Percentiles rank a stretch among this genome's conserved stretches.
phyloP scores from a whole-genome alignment of 208 protist genomes.

The Trypanosoma caninum region DNA sequence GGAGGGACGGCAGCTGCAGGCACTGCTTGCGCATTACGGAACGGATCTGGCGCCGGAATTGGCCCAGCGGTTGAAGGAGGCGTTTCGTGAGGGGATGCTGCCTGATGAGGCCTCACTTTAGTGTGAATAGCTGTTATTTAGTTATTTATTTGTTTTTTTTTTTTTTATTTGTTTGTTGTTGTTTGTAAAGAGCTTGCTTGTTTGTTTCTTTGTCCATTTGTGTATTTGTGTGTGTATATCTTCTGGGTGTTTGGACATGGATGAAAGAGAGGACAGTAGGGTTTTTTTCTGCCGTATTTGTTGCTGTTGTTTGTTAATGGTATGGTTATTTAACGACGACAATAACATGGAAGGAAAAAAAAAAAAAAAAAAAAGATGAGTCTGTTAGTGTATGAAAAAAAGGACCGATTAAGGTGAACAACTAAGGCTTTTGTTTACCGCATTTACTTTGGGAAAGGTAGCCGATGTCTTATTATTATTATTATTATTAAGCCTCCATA shows the following conservation, averaged over 20 bases:
- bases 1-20: slow-evolving; percentile 82
- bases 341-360: neutral
- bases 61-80: slow-evolving; percentile 48
- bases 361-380: slow-evolving; percentile 1
- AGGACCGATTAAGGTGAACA: no score
- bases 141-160: neutral
- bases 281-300: no score
- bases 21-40: slow-evolving; percentile 79
- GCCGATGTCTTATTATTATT: no score
- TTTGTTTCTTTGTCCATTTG: neutral
- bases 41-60: slow-evolving; percentile 67
- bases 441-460: no score
- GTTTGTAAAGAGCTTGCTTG: neutral
- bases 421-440: no score
- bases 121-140: neutral
- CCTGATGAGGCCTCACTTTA: slow-evolving; percentile 81
- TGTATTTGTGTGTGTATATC: neutral
- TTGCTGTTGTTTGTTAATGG: no score
- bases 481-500: neutral
- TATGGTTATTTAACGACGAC: no score
- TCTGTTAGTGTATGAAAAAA: no score
- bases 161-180: neutral
- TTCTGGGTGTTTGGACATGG: no score
- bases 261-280: neutral
- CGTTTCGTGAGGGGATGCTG: slow-evolving; percentile 73